Evolutionary conservation across 192 early-diverging fungal genomes (phyloP).

Genomic region (Podila epigama): DNA sequence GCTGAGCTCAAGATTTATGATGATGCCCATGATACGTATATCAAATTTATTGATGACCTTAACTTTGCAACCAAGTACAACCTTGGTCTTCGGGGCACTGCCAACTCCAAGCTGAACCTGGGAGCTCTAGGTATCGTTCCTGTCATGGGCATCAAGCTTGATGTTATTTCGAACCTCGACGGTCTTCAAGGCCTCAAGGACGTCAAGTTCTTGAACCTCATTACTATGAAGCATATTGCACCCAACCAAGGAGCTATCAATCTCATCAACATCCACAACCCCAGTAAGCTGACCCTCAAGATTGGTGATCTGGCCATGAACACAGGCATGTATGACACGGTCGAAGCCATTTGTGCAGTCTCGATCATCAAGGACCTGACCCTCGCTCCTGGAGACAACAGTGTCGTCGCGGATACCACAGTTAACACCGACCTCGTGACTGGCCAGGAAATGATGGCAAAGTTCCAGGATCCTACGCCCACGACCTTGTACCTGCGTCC

Average conservation of each 20-base stretch:
- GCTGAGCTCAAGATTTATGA: slow-evolving; percentile 33
- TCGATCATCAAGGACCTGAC: slow-evolving; percentile 11
- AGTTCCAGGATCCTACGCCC: no score
- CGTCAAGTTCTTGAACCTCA: not conserved
- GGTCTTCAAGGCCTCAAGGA: slow-evolving; percentile 19
- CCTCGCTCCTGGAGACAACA: slow-evolving; percentile 15
- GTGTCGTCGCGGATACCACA: slow-evolving; percentile 1
- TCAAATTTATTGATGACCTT: slow-evolving; percentile 53
- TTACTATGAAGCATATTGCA: no score
- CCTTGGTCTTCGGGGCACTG: slow-evolving; percentile 29
- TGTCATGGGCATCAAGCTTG: slow-evolving; percentile 4
- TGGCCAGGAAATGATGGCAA: no score
- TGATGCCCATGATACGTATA: slow-evolving; percentile 47
- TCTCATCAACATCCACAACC: slow-evolving; percentile 19
- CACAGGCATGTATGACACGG: not conserved
- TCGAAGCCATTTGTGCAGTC: no score
- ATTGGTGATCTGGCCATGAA: slow-evolving; percentile 4
- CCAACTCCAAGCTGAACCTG: slow-evolving; percentile 17
- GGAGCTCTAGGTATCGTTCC: slow-evolving; percentile 7
- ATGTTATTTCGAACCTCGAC: no score
- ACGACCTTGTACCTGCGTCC: not conserved
- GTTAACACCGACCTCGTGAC: no score
- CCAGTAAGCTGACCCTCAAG: slow-evolving; percentile 6
- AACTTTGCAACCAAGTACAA: slow-evolving; percentile 28
- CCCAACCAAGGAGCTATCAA: not conserved